Conservation (phyloP, 768 basidiomycete genomes). For the Lyophyllum semitale region DNA sequence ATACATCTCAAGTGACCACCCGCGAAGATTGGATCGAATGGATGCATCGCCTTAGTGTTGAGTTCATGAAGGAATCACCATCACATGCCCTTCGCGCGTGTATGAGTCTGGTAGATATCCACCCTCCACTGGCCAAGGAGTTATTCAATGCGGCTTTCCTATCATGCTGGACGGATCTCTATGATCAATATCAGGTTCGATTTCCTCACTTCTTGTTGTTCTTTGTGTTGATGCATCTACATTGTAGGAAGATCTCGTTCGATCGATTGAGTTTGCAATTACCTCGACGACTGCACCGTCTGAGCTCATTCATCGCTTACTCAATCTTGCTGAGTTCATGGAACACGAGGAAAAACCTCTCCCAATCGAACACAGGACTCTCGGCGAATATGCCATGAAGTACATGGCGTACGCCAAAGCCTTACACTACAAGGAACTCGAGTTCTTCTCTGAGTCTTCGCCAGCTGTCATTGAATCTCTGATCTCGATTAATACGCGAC, state of each 20-base stretch:
- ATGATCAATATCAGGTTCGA: slow-evolving; percentile 92
- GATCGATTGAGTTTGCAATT: slow-evolving; percentile 85
- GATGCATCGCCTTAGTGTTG: slow-evolving; percentile 90
- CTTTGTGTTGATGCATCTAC: slow-evolving; percentile 3
- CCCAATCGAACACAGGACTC: slow-evolving; percentile 89
- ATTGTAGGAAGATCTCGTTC: slow-evolving; percentile 87
- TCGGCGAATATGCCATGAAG: slow-evolving; percentile 92
- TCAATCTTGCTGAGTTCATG: slow-evolving; percentile 98
- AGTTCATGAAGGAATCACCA: slow-evolving; percentile 98
- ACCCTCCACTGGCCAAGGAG: slow-evolving; percentile 89
- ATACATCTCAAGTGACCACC: slow-evolving; percentile 72
- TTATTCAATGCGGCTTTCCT: slow-evolving; percentile 98
- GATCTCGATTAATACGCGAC: slow-evolving; percentile 93
- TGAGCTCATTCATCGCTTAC: slow-evolving; percentile 86
- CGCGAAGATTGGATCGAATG: slow-evolving; percentile 93
- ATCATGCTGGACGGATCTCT: slow-evolving; percentile 95
- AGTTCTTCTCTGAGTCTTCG: slow-evolving; percentile 92
- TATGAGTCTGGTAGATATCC: slow-evolving; percentile 89
- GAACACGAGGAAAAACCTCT: slow-evolving; percentile 97
- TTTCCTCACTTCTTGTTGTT: slow-evolving; percentile 1
- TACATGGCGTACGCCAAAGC: slow-evolving; percentile 97
- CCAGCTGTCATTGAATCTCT: slow-evolving; percentile 91
- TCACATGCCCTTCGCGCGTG: slow-evolving; percentile 98
- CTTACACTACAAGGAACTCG: slow-evolving; percentile 96
- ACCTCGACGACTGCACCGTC: slow-evolving; percentile 75